phyloP scores from a whole-genome alignment of 192 early-diverging fungal species.

The Entomortierella lignicola region DNA sequence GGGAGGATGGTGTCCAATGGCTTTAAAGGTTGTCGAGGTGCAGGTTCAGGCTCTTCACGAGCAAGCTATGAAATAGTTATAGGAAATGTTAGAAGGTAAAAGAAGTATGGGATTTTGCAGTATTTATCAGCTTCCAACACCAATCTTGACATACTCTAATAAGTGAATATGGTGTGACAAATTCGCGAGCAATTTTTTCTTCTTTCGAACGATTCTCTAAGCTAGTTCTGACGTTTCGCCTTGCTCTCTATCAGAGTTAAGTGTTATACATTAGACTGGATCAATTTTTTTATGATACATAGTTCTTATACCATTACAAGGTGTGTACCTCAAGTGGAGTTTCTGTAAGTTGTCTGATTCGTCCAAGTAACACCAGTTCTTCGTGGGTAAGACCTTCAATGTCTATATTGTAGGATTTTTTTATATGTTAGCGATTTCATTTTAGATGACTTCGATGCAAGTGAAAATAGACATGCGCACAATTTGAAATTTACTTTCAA shows the following conservation, averaged over 20 bases:
- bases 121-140: neutral
- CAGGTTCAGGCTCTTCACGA: neutral
- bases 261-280: too few relatives aligned
- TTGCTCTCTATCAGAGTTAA: conserved; percentile 13
- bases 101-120: too few relatives aligned
- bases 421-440: too few relatives aligned
- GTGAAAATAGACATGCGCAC: neutral
- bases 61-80: conserved; percentile 4
- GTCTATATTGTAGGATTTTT: neutral
- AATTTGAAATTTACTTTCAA: neutral
- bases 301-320: neutral
- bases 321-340: conserved; percentile 2
- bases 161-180: conserved; percentile 6
- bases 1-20: conserved; percentile 16
- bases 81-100: neutral
- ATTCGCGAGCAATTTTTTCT: conserved; percentile 9
- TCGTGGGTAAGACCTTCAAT: neutral
- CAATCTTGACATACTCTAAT: conserved; percentile 3
- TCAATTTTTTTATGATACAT: too few relatives aligned
- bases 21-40: conserved; percentile 2
- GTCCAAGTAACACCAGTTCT: conserved; percentile 1
- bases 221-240: neutral
- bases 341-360: conserved; percentile 3
- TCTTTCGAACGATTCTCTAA: neutral
- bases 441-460: too few relatives aligned